Conservation (phyloP, 2,329 filamentous ascomycete genomes). For the Pseudogymnoascus sp. region DNA sequence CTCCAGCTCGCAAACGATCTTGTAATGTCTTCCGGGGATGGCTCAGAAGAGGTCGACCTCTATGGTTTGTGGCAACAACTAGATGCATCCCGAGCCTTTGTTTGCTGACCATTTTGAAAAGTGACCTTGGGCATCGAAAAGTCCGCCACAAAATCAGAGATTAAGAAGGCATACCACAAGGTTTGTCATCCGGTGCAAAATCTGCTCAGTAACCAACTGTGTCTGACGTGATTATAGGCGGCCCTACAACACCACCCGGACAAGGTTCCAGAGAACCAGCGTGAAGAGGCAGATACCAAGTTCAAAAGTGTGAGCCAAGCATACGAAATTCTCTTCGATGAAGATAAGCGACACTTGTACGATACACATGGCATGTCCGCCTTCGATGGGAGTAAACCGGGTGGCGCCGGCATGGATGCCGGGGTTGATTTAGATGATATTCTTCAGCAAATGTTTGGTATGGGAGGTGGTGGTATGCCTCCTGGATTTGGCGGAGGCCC, state of each 20-base stretch:
- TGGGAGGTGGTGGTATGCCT: conserved; percentile 46
- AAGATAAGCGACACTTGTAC: conserved; percentile 85
- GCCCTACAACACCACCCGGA: conserved; percentile 87
- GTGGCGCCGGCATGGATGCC: conserved; percentile 50
- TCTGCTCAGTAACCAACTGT: conserved; percentile 5
- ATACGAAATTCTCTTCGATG: conserved; percentile 96
- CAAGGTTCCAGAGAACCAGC: conserved; percentile 81
- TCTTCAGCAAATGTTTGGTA: conserved; percentile 82
- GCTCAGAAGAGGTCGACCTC: conserved; percentile 43
- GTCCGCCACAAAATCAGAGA: conserved; percentile 64
- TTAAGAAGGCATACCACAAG: conserved; percentile 96
- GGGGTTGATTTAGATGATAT: conserved; percentile 87
- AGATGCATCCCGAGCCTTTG: neutral
- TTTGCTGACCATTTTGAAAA: conserved; percentile 34
- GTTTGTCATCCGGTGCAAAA: conserved; percentile 37
- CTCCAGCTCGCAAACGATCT: neutral
- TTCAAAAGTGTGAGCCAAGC: conserved; percentile 92
- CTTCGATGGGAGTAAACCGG: conserved; percentile 68
- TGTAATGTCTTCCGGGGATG: conserved; percentile 25
- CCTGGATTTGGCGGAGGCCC: conserved; percentile 27
- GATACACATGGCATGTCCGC: conserved; percentile 93
- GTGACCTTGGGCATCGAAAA: conserved; percentile 71
- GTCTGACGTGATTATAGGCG: conserved; percentile 44
- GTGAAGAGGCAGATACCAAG: conserved; percentile 75
- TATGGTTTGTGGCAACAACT: conserved; percentile 31